Base-by-base conservation (phyloP, 2,329 filamentous ascomycete genomes). In the Aspergillus sp. region DNA sequence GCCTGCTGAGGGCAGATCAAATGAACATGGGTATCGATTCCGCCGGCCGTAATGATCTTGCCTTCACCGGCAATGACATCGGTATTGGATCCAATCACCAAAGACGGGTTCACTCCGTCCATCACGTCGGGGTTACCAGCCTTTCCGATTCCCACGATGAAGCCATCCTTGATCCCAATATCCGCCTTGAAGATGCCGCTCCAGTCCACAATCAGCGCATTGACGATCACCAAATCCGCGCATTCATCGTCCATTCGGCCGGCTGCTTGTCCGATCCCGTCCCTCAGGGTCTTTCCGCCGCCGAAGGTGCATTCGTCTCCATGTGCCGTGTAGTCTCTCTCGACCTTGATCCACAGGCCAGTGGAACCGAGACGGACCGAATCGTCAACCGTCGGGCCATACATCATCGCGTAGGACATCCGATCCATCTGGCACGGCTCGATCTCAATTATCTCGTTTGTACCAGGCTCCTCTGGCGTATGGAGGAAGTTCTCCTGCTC, bases 271-370 rank as follows among this genome's bases (percentile, higher is more conserved):
- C 86, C 86, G 85, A 94, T 93, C 27, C 86, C 86, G 57, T 94
- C 86, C 41, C 86, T 73, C 36, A 94, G 63, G 20, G 85, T 88
- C 68, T 94, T 94, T 26, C 86, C 86, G 25, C 86, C 86, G 10
- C 86, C 86, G 58, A 94, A 94, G 47, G 85, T 82, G 57, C 86
- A 93, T 63, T 94, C 86, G 44, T 94, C 86, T 6, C 86, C 86
- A 53, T 89, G 91, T 2, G 69, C 64, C 0, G 86, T 86, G 44
- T 80, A 64, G 53, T 94, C 86, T 40, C 75, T 79, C 61, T 94
- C 86, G 4, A 94, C 82, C 56, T 78, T 76, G 52, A 94, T 70
- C 85, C 86, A 93, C 6, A 94, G 68, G 55, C 91, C 80, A 2
- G 86, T 93, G 34, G 73, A 72, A 1, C 83, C 86, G 8, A 94